These are phyloP conservation scores for Bacidia rubella DNA, from an alignment of 495 filamentous ascomycete genomes.

Conservation along the genomic window DNA sequence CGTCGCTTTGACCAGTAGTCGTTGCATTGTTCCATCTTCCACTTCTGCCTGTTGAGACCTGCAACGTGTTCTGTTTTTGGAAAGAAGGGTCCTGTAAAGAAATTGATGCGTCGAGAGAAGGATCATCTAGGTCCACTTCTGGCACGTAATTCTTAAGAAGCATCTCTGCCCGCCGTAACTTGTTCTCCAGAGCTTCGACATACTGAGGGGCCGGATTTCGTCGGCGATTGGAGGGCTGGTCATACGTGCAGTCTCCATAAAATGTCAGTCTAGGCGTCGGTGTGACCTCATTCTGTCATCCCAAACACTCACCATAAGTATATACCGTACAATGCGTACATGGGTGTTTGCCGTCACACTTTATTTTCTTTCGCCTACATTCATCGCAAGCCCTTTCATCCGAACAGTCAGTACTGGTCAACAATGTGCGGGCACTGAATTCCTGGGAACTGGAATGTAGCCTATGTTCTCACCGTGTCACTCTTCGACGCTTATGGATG, in stretches of 20 bases:
- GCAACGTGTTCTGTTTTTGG: background rate
- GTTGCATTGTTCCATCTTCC: background rate
- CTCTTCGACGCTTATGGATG: slow-evolving; percentile 21
- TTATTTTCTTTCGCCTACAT: slow-evolving; percentile 95
- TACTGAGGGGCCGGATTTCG: slow-evolving; percentile 93
- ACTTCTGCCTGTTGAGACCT: background rate
- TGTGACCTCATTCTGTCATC: background rate
- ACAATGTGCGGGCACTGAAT: too few relatives aligned
- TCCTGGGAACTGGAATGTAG: too few relatives aligned
- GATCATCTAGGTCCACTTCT: slow-evolving; percentile 72
- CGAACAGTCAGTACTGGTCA: too few relatives aligned
- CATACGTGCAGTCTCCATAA: slow-evolving; percentile 80
- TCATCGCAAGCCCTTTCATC: slow-evolving; percentile 60
- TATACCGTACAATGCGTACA: slow-evolving; percentile 98
- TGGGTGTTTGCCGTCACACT: slow-evolving; percentile 94
- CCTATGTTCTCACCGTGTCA: too few relatives aligned
- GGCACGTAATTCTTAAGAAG: slow-evolving; percentile 71
- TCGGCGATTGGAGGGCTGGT: slow-evolving; percentile 90
- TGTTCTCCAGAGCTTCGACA: slow-evolving; percentile 77
- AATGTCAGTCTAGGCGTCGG: slow-evolving; percentile 4
- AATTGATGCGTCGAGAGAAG: slow-evolving; percentile 50
- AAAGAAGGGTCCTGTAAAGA: background rate
- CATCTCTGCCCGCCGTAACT: slow-evolving; percentile 71
- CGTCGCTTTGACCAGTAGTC: slow-evolving; percentile 1
- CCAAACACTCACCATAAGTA: slow-evolving; percentile 67